Evolutionary conservation across 179 eudicot genomes (phyloP).

Genomic region (Sideroxylon spinosum): DNA sequence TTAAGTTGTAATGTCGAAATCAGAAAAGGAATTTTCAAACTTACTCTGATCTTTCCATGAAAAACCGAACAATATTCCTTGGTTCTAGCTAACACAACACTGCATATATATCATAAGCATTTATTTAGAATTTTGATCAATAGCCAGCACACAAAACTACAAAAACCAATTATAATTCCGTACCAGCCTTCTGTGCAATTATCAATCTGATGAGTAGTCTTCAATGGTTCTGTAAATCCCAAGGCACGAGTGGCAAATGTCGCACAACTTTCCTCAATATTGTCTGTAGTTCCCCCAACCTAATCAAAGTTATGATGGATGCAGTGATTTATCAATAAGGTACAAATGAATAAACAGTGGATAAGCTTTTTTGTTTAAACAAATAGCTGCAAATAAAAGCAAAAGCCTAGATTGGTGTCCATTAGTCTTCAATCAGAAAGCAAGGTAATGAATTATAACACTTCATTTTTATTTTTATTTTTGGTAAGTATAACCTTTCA

Average conservation of each 20-base stretch:
- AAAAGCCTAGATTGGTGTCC: neutral
- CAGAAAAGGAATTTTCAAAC: constrained; percentile 22
- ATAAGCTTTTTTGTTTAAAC: no score
- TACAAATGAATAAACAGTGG: neutral
- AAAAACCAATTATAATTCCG: constrained; percentile 13
- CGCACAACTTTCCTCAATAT: constrained; percentile 90
- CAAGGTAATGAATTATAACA: no score
- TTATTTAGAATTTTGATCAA: constrained; percentile 6
- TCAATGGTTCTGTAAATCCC: constrained; percentile 56
- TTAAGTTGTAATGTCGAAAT: neutral
- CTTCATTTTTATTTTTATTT: no score
- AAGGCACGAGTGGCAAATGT: constrained; percentile 90
- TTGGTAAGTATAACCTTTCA: no score
- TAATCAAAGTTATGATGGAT: constrained; percentile 19
- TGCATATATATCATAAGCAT: constrained; percentile 30
- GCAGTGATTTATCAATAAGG: constrained; percentile 9
- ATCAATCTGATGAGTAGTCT: constrained; percentile 96
- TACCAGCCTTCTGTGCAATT: constrained; percentile 99
- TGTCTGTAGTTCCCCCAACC: constrained; percentile 97
- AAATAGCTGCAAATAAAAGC: neutral
- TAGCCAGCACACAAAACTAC: neutral
- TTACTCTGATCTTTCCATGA: constrained; percentile 86
- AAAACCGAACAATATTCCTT: constrained; percentile 81
- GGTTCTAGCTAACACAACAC: constrained; percentile 88
- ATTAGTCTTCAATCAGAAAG: no score